These are phyloP conservation scores for Thelephora terrestris DNA, from an alignment of 1,284 basidiomycete genomes.

Conservation along the genomic window DNA sequence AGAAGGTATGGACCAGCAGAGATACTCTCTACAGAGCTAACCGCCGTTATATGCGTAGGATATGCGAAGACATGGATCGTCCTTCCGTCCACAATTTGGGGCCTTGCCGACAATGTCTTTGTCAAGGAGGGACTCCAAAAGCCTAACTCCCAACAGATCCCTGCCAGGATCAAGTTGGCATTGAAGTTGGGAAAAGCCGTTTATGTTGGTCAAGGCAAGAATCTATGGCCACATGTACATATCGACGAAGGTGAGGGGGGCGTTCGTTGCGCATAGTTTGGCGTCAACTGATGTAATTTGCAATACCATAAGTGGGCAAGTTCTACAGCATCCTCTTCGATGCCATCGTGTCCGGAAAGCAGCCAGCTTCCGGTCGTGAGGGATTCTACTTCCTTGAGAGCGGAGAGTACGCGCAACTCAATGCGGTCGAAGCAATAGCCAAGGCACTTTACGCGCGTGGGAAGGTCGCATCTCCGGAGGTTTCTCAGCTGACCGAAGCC, in stretches of 20 bases:
- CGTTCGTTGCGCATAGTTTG: not conserved
- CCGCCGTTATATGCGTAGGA: conserved; percentile 14
- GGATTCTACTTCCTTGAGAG: conserved; percentile 41
- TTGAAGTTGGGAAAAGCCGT: conserved; percentile 25
- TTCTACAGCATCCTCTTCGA: conserved; percentile 13
- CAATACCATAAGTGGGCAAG: conserved; percentile 9
- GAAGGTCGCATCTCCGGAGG: conserved; percentile 17
- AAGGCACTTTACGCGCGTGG: conserved; percentile 23
- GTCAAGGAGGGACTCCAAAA: conserved; percentile 28
- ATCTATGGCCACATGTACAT: conserved; percentile 22
- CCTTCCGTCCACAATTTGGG: conserved; percentile 31
- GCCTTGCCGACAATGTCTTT: conserved; percentile 24
- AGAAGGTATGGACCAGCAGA: conserved; percentile 15
- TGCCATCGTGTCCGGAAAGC: conserved; percentile 8
- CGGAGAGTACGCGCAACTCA: conserved; percentile 31
- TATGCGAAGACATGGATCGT: conserved; percentile 30
- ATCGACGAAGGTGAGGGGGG: conserved; percentile 22
- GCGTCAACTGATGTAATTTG: not conserved
- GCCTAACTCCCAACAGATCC: conserved; percentile 28
- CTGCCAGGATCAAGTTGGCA: conserved; percentile 18
- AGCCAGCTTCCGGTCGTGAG: conserved; percentile 27
- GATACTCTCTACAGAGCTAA: not conserved
- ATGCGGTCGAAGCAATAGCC: conserved; percentile 29
- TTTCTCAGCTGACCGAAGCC: conserved; percentile 22
- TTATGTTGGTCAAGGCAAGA: conserved; percentile 21